These are phyloP conservation scores for Trebouxia sp. DNA, from an alignment of 139 green algal genomes.

Conservation along the genomic window DNA sequence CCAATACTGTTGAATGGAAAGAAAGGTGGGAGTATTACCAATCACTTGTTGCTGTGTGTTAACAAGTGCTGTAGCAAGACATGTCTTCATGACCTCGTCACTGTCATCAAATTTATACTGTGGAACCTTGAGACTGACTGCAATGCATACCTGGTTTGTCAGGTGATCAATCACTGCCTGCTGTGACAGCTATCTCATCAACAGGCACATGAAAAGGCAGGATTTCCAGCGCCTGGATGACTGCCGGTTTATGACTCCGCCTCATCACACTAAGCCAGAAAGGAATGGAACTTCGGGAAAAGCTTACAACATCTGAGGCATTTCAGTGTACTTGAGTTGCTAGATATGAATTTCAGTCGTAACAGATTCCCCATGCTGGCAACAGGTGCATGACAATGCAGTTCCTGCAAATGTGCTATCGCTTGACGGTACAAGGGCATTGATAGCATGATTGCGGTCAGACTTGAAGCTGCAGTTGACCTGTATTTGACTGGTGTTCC, in stretches of 20 bases:
- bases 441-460: slow-evolving; percentile 6
- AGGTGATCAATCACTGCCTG: too few relatives aligned
- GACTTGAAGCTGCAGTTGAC: background rate
- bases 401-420: slow-evolving; percentile 9
- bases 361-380: background rate
- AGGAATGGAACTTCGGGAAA: background rate
- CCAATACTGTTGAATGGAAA: too few relatives aligned
- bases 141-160: too few relatives aligned
- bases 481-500: background rate
- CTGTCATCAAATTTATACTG: too few relatives aligned
- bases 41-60: slow-evolving; percentile 14
- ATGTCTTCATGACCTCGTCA: too few relatives aligned
- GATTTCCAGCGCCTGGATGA: too few relatives aligned
- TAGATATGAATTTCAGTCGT: background rate
- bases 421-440: slow-evolving; percentile 2
- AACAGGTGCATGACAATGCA: slow-evolving; percentile 8
- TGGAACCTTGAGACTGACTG: too few relatives aligned
- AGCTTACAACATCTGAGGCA: slow-evolving; percentile 10
- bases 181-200: too few relatives aligned
- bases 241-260: background rate
- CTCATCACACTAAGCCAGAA: background rate
- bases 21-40: background rate
- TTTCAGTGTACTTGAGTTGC: slow-evolving; percentile 10
- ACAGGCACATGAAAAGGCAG: too few relatives aligned
- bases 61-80: slow-evolving; percentile 2